Evolutionary conservation across 352 stramenopile species (phyloP), one percentile per base, ranked within the genome.

Genomic region (Peronospora belbahrii): DNA sequence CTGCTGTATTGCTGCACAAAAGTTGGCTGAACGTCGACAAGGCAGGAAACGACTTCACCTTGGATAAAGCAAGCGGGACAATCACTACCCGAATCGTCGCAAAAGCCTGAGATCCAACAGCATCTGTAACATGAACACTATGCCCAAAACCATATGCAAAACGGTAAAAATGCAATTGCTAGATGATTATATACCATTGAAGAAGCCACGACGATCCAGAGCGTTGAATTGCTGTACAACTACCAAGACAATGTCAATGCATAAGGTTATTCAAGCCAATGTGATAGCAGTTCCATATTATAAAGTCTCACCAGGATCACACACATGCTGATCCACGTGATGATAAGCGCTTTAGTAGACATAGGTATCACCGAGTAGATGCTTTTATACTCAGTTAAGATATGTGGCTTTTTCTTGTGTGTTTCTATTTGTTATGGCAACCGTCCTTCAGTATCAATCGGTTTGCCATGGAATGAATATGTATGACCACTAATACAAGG

Each of bases 1-100:
- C 71, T 11, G 63, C 39, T n/a, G 78, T 89, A 62, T 89, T 89
- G 56, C 58, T 70, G 65, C 68, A 89, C 8, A 89, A 60, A 36
- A 78, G 37, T 45, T 81, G 70, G 13, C 61, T 58, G 22, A 49
- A 59, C 1, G 37, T 58, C n/a, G 67, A 73, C 46, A 89, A 62
- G 3, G 65, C 42, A 13, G 23, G 24, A 48, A 79, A 86, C 11
- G 64, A 42, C 44, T 81, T 77, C 37, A 86, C 54, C 14, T 47
- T 64, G 3, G 47, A 39, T 1, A 57, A 65, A 7, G 69, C 48
- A 23, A 75, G 35, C 4, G 74, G 72, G 6, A 73, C 48, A 18
- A 60, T 31, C 17, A 55, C 34, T 19, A 86, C 64, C n/a, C 76
- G 76, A 9, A 59, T 40, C 8, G 62, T 22, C 6, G 63, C 70